Conservation (phyloP, 2,329 filamentous ascomycete genomes). For the Diplodia sapinea region DNA sequence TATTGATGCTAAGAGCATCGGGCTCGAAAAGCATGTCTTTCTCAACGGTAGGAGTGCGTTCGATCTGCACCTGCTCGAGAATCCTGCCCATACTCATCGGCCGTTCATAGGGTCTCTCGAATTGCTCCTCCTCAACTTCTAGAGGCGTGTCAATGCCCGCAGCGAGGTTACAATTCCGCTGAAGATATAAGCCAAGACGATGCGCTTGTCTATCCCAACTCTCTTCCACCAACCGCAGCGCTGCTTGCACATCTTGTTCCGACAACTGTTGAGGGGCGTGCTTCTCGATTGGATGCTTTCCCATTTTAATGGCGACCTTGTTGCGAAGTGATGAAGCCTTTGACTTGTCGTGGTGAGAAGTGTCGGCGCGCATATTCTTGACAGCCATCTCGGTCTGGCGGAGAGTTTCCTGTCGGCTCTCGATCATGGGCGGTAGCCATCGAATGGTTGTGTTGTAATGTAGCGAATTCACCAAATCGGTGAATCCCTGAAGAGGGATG, state of each 20-base stretch:
- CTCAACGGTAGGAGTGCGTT: slow-evolving; percentile 44
- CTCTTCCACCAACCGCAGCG: slow-evolving; percentile 55
- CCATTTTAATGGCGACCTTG: slow-evolving; percentile 43
- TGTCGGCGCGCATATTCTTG: slow-evolving; percentile 55
- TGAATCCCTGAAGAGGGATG: slow-evolving; percentile 73
- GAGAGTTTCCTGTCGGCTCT: slow-evolving; percentile 66
- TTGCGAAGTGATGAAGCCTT: slow-evolving; percentile 45
- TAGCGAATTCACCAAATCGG: slow-evolving; percentile 71
- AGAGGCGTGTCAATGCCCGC: slow-evolving; percentile 52
- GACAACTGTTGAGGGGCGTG: slow-evolving; percentile 43
- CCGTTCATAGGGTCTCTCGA: slow-evolving; percentile 51
- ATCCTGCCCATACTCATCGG: slow-evolving; percentile 48
- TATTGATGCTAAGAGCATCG: slow-evolving; percentile 16
- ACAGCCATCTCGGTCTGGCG: slow-evolving; percentile 64
- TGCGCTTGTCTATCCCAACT: slow-evolving; percentile 58
- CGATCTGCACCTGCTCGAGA: slow-evolving; percentile 53
- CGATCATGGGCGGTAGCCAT: slow-evolving; percentile 67
- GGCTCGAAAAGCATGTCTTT: slow-evolving; percentile 16
- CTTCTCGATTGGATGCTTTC: slow-evolving; percentile 39
- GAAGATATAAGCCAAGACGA: slow-evolving; percentile 54
- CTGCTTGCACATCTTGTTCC: slow-evolving; percentile 58
- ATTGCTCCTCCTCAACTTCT: slow-evolving; percentile 55
- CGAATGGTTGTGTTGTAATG: slow-evolving; percentile 68
- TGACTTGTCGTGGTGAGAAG: slow-evolving; percentile 39
- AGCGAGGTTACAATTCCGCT: slow-evolving; percentile 54